Evolutionary conservation across 2,329 filamentous ascomycete genomes (phyloP), one percentile per base, ranked within the genome.

Genomic region (Albifimbria verrucaria): DNA sequence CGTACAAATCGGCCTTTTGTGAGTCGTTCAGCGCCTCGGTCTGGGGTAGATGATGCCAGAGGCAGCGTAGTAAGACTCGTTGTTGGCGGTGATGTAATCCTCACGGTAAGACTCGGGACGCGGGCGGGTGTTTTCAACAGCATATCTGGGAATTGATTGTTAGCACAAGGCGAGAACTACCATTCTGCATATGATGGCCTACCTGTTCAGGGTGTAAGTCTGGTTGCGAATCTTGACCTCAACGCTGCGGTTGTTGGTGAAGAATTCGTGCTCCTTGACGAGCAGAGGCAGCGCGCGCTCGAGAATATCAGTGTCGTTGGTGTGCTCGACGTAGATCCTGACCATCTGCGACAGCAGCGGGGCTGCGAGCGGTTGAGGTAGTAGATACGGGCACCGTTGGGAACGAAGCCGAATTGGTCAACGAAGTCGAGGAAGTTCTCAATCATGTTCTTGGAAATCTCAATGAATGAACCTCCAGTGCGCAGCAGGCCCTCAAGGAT

Each of bases 361-460:
- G 85, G 86, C 66, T 88, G 85, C 2, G 83, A 87, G 25, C 86
- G 78, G 65, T 88, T 87, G 51, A 87, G 74, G 59, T 88, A 89
- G 72, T 89, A 88, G 23, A 81, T 61, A 15, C 86, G 75, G n/a
- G 82, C 83, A 7, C 85, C 86, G 55, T 89, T 89, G 36, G 86
- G 86, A 4, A 88, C 77, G 61, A 88, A 87, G 11, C 85, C 85
- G 58, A 81, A 83, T 10, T 76, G 66, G 11, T 88, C 83, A 4
- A 89, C 77, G 36, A 88, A 74, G 59, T 88, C 86, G 11, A 88
- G 70, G 59, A 88, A 88, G 64, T 89, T 89, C 62, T 88, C 83
- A 56, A 88, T 86, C 25, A 83, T 86, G 67, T 88, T 87, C 63
- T 76, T 77, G 4, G 85, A 80, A 55, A 88, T 86, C 28, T 81